A percentile compares a stretch with the other conserved stretches of the same genome.
Conservation (phyloP, 140 eudicot genomes). For the Flaveria floridana region DNA sequence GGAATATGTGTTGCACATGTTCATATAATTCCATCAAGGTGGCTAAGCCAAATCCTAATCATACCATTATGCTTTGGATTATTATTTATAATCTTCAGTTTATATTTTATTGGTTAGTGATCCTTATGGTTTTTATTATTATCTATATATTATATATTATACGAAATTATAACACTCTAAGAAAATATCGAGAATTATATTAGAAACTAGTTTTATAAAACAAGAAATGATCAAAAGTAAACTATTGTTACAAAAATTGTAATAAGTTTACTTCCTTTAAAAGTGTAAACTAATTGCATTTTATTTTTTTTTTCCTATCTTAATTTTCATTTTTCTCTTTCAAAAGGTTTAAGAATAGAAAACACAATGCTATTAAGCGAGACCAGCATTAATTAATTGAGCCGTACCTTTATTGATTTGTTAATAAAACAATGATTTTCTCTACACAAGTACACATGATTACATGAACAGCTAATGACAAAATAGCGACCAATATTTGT, state of each 20-base stretch:
- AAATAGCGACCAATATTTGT: conserved; percentile 27
- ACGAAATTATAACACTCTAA: background rate
- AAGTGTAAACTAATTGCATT: background rate
- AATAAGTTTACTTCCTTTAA: background rate
- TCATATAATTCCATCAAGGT: conserved; percentile 37
- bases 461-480: conserved; percentile 40
- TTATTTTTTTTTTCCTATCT: background rate
- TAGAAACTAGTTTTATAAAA: background rate
- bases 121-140: background rate
- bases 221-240: background rate
- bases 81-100: conserved; percentile 10
- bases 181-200: background rate
- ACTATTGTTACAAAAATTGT: background rate
- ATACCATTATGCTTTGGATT: conserved; percentile 29
- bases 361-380: background rate
- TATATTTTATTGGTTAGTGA: background rate
- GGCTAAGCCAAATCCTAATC: conserved; percentile 37
- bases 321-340: background rate
- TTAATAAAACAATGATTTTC: conserved; percentile 27
- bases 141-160: background rate
- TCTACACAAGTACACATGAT: conserved; percentile 37
- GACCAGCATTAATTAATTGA: conserved; percentile 9
- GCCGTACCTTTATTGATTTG: background rate
- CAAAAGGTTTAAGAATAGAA: background rate
- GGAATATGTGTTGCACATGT: conserved; percentile 45